phyloP scores from a whole-genome alignment of 768 basidiomycete genomes.

The Tricholoma flavovirens region DNA sequence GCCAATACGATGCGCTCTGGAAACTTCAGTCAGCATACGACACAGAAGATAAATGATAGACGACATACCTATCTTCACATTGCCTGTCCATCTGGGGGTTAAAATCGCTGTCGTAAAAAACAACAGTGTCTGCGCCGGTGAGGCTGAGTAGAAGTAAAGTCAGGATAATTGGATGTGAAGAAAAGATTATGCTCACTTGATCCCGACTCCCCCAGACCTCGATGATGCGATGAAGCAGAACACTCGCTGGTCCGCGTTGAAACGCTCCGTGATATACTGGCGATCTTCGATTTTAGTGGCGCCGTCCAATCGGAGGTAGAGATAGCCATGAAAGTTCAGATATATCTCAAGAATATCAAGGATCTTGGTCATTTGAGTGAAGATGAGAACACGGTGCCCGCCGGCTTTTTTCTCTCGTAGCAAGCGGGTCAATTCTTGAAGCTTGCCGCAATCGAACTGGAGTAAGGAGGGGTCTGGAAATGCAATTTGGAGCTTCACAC shows the following conservation, averaged over 20 bases:
- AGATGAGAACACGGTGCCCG: conserved; percentile 88
- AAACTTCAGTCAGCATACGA: not conserved
- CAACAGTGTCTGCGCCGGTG: conserved; percentile 89
- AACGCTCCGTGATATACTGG: conserved; percentile 84
- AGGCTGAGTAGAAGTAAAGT: conserved; percentile 39
- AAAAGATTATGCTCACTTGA: conserved; percentile 59
- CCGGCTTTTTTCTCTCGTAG: conserved; percentile 80
- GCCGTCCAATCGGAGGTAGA: conserved; percentile 92
- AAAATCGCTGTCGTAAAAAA: conserved; percentile 97
- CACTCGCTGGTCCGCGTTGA: conserved; percentile 70
- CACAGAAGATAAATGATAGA: not conserved
- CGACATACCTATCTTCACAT: conserved; percentile 81
- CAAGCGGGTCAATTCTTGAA: conserved; percentile 76
- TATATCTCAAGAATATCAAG: conserved; percentile 93
- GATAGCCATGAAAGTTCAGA: conserved; percentile 86
- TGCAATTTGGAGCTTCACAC: conserved; percentile 85
- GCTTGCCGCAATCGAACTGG: conserved; percentile 95
- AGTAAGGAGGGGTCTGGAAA: conserved; percentile 87
- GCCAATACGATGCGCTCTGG: conserved; percentile 94
- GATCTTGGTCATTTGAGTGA: conserved; percentile 95
- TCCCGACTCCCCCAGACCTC: conserved; percentile 81
- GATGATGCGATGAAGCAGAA: conserved; percentile 90
- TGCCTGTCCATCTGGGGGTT: conserved; percentile 98
- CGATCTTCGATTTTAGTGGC: conserved; percentile 94
- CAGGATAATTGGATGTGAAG: conserved; percentile 10